Percentiles rank a stretch among this genome's conserved stretches.
These are phyloP conservation scores for Byssoonygena ceratinophila DNA, from an alignment of 2,329 filamentous ascomycete species.

Conservation along the genomic window DNA sequence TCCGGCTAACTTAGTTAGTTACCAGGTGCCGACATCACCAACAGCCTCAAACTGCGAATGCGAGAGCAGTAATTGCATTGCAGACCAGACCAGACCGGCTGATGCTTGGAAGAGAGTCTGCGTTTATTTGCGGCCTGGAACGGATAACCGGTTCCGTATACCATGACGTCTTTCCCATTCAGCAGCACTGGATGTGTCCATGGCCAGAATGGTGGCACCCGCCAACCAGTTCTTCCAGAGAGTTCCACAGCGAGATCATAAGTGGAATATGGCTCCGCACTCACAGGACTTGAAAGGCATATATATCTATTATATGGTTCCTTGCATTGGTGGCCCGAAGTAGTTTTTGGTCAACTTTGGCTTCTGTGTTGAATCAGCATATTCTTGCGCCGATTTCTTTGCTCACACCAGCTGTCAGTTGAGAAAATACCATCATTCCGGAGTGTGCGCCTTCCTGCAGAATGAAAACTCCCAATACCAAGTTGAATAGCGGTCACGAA, in stretches of 20 bases:
- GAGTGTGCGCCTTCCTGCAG: neutral
- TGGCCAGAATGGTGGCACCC: neutral
- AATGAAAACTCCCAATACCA: slow-evolving; percentile 10
- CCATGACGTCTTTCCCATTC: neutral
- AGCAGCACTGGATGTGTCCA: neutral
- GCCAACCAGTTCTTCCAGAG: neutral
- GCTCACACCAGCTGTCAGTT: neutral
- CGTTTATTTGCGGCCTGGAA: too few relatives aligned
- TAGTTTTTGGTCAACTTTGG: too few relatives aligned
- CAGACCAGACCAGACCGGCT: too few relatives aligned
- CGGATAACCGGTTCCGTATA: too few relatives aligned
- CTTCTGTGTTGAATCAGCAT: neutral
- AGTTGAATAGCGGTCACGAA: slow-evolving; percentile 24
- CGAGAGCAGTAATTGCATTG: too few relatives aligned
- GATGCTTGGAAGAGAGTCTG: too few relatives aligned
- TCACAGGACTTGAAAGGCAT: too few relatives aligned
- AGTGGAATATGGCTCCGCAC: too few relatives aligned
- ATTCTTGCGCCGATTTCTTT: neutral
- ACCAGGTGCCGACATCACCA: too few relatives aligned
- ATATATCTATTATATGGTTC: too few relatives aligned
- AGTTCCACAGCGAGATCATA: neutral
- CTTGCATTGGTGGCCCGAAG: too few relatives aligned
- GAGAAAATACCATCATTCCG: neutral
- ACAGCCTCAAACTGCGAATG: too few relatives aligned
- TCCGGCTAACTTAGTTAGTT: neutral